Evolutionary conservation across 306 rosid species (phyloP), one percentile per base, ranked within the genome.

Genomic region (Albizia julibrissin): DNA sequence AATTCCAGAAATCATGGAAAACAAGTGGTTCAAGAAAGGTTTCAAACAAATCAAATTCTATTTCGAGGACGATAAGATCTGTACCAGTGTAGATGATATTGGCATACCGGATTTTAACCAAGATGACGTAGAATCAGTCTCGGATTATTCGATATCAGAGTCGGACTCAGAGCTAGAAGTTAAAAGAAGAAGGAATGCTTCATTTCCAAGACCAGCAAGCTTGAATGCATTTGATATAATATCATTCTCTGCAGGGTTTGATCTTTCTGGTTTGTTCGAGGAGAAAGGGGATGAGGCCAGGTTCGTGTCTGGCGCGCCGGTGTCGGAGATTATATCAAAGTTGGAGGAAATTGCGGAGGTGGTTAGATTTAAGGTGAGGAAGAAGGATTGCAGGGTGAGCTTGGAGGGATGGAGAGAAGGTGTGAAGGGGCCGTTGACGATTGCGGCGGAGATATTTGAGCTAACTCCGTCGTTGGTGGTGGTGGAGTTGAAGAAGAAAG

Each of bases 401-500:
- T 74, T 90, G 87, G 93, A 90, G 68, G 93, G 93, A 59, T 82
- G 80, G 0, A 87, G 88, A 80, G 91, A 87, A 82, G 91, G 93
- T 34, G 88, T 84, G 15, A 90, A 86, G 59, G 93, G 91, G 14
- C 89, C 87, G 7, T 78, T 90, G 84, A 62, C 86, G 2, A 84
- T 90, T 58, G 91, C 88, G 43, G 91, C 88, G 0, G 93, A 90
- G 82, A 79, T 90, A 46, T 88, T 90, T 29, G 91, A 90, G 22
- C 52, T 90, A 65, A 90, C 91, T 3, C 88, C 88, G 21, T 86
- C 89, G 1, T 80, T 90, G 89, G 89, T 90, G 33, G 93, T 90
- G n/a, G 88, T 90, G 62, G 93, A 90, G 74, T 91, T 90, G 37
- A 90, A 90, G 91, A 90, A 84, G 80, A 90, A 90, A 77, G 91